phyloP scores from a whole-genome alignment of 495 filamentous ascomycete genomes.

The Tuber aestivum region DNA sequence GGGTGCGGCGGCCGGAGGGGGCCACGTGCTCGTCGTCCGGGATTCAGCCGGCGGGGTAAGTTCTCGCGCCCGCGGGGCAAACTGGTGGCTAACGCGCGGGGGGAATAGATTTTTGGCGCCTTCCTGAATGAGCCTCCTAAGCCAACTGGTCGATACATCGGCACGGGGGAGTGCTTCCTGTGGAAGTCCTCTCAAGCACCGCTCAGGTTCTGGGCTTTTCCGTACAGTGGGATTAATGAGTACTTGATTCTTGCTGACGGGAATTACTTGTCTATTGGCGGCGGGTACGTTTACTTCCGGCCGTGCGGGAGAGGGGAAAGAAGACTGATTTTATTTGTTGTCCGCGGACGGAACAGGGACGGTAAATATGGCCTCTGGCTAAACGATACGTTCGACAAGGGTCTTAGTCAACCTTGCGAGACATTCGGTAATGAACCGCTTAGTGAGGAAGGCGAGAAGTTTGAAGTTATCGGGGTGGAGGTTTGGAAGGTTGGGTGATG shows the following conservation, averaged over 20 bases:
- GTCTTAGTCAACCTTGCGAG: conserved; percentile 70
- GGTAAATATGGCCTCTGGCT: conserved; percentile 92
- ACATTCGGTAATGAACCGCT: conserved; percentile 95
- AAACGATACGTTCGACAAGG: conserved; percentile 78
- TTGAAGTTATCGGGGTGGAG: conserved; percentile 86
- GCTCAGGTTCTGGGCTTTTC: conserved; percentile 88
- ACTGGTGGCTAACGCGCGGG: conserved; percentile 10
- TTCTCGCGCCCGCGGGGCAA: conserved; percentile 20
- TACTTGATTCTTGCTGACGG: conserved; percentile 91
- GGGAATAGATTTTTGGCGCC: conserved; percentile 75
- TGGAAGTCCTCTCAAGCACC: conserved; percentile 66
- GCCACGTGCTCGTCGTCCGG: conserved; percentile 79
- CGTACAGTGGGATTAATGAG: conserved; percentile 91
- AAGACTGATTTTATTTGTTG: conserved; percentile 9
- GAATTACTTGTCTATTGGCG: conserved; percentile 77
- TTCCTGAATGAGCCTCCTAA: conserved; percentile 72
- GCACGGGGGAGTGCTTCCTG: conserved; percentile 95
- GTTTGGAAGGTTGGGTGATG: conserved; percentile 69
- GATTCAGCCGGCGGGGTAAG: conserved; percentile 68
- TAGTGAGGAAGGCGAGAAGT: conserved; percentile 83
- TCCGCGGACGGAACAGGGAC: conserved; percentile 50
- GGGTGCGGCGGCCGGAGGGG: conserved; percentile 50
- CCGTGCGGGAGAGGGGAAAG: background rate
- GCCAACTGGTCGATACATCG: conserved; percentile 58
- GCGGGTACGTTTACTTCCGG: conserved; percentile 53